Evolutionary conservation across 331 rosid species (phyloP).

Genomic region (Malus hybrid): DNA sequence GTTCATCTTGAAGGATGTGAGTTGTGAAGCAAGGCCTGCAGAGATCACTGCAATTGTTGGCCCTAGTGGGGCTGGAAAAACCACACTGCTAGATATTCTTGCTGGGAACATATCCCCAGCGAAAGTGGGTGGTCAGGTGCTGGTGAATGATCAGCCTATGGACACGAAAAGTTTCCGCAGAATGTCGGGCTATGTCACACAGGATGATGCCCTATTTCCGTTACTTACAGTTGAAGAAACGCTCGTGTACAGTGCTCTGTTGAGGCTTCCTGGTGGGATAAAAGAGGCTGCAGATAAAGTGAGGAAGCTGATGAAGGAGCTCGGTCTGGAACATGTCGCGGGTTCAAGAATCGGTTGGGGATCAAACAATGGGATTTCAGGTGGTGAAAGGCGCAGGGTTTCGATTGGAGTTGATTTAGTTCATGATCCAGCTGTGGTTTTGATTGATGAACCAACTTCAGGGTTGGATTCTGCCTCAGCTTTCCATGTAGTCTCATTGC

Average conservation of each 20-base stretch:
- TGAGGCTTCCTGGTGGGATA: conserved; percentile 58
- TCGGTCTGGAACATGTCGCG: conserved; percentile 71
- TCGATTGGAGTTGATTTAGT: conserved; percentile 91
- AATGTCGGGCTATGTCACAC: conserved; percentile 69
- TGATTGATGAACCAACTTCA: conserved; percentile 95
- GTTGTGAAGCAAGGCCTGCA: conserved; percentile 72
- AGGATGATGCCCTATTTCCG: conserved; percentile 81
- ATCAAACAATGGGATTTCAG: conserved; percentile 55
- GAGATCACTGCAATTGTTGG: conserved; percentile 89
- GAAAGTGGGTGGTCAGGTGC: conserved; percentile 59
- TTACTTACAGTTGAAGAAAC: conserved; percentile 87
- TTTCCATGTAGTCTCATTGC: conserved; percentile 67
- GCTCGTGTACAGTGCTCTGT: conserved; percentile 71
- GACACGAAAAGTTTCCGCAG: conserved; percentile 41
- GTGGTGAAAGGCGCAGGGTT: conserved; percentile 89
- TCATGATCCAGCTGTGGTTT: conserved; percentile 78
- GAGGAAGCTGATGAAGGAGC: conserved; percentile 65
- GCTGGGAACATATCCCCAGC: conserved; percentile 54
- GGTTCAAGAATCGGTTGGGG: conserved; percentile 65
- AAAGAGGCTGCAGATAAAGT: conserved; percentile 54
- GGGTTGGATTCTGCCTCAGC: conserved; percentile 98
- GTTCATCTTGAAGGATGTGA: conserved; percentile 65
- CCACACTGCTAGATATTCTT: conserved; percentile 83
- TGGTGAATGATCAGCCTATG: conserved; percentile 57
- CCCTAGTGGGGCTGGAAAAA: conserved; percentile 98